These are phyloP conservation scores for Globisporangium barbulae DNA, from an alignment of 352 stramenopile genomes.

Conservation along the genomic window DNA sequence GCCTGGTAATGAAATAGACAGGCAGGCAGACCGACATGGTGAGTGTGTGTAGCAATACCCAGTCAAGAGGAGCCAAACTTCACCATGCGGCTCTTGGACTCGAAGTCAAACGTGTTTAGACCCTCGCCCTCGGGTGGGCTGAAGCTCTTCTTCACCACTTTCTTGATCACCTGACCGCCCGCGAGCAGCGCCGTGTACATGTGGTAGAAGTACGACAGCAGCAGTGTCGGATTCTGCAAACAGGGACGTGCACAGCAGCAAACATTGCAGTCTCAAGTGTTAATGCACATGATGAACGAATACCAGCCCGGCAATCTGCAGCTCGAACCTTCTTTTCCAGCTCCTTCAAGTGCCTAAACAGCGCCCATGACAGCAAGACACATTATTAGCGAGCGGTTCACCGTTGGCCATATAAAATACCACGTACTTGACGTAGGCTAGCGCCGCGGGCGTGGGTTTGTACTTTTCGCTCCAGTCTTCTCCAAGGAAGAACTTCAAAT, in stretches of 20 bases:
- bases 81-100: slow-evolving; percentile 50
- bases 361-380: not conserved
- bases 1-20: slow-evolving; percentile 19
- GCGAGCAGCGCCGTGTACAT: slow-evolving; percentile 74
- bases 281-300: not conserved
- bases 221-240: slow-evolving; percentile 48
- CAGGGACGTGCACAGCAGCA: not conserved
- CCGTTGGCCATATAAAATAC: no score
- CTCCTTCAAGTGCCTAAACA: slow-evolving; percentile 41
- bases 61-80: not conserved
- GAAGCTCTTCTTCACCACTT: slow-evolving; percentile 66
- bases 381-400: not conserved
- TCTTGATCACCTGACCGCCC: slow-evolving; percentile 58
- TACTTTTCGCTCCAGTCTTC: slow-evolving; percentile 59
- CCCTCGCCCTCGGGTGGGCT: slow-evolving; percentile 33
- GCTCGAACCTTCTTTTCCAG: slow-evolving; percentile 44
- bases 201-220: slow-evolving; percentile 68
- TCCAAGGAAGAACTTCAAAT: slow-evolving; percentile 57
- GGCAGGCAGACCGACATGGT: not conserved
- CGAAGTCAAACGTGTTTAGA: slow-evolving; percentile 51
- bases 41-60: not conserved
- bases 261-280: not conserved
- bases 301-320: not conserved
- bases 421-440: slow-evolving; percentile 52
- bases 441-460: slow-evolving; percentile 41